These are phyloP conservation scores for Amanita pallidorosea DNA, from an alignment of 768 basidiomycete genomes.

Conservation along the genomic window DNA sequence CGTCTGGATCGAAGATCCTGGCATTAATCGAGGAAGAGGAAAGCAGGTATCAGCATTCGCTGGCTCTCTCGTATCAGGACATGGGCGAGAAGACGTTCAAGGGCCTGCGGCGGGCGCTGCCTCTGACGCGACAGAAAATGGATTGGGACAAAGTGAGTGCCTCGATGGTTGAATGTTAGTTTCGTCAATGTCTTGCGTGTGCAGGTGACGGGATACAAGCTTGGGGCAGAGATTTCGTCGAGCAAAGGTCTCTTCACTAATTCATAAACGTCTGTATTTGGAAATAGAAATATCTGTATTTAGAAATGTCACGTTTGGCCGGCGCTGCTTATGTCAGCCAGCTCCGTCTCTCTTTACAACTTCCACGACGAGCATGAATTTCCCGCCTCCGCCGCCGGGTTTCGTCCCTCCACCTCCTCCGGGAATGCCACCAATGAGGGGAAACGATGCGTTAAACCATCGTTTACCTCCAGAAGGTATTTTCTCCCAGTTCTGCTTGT, in stretches of 20 bases:
- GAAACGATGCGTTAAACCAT: conserved; percentile 25
- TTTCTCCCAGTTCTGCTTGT: conserved; percentile 7
- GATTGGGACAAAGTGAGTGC: conserved; percentile 85
- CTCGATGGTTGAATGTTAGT: background rate
- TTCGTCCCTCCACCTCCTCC: conserved; percentile 40
- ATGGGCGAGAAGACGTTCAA: conserved; percentile 95
- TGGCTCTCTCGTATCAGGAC: conserved; percentile 77
- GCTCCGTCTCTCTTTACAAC: conserved; percentile 22
- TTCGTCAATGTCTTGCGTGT: background rate
- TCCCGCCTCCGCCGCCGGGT: conserved; percentile 46
- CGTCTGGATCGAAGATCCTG: conserved; percentile 61
- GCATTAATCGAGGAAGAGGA: conserved; percentile 78
- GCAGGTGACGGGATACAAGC: conserved; percentile 50
- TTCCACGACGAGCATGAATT: conserved; percentile 36
- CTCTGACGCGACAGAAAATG: conserved; percentile 85
- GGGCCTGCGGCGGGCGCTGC: conserved; percentile 79
- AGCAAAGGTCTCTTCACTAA: conserved; percentile 44
- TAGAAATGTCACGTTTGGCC: conserved; percentile 13
- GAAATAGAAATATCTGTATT: too few relatives aligned
- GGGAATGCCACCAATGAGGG: conserved; percentile 34
- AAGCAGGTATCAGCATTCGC: conserved; percentile 62
- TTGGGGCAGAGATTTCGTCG: conserved; percentile 66
- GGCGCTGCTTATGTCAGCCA: conserved; percentile 31
- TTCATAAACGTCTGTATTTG: conserved; percentile 10
- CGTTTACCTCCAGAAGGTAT: conserved; percentile 38